Conservation (phyloP, 2,329 filamentous ascomycete species). For the Xylaria sp. region DNA sequence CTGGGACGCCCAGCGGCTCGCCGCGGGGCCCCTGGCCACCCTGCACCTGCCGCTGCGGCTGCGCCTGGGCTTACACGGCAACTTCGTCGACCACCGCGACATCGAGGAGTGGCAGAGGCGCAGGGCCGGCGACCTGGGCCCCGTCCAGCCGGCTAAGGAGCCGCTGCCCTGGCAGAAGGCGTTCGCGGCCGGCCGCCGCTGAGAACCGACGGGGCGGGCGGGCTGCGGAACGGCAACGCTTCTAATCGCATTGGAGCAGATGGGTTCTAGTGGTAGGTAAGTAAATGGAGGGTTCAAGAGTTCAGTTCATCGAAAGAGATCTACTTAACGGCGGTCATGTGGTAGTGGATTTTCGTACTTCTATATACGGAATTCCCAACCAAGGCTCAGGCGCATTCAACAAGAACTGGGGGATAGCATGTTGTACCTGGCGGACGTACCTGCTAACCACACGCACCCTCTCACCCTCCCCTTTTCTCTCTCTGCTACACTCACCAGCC, state of each 20-base stretch:
- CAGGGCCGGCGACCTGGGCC: slow-evolving; percentile 44
- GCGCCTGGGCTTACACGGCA: slow-evolving; percentile 47
- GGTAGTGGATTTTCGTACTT: too few relatives aligned
- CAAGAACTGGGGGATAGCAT: too few relatives aligned
- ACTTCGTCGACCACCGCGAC: slow-evolving; percentile 46
- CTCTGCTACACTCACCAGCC: too few relatives aligned
- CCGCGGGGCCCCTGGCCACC: slow-evolving; percentile 43
- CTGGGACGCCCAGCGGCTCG: slow-evolving; percentile 45
- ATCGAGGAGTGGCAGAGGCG: slow-evolving; percentile 47
- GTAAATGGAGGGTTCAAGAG: too few relatives aligned
- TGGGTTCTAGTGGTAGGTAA: slow-evolving; percentile 8
- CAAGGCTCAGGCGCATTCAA: too few relatives aligned
- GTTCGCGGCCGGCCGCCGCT: slow-evolving; percentile 10
- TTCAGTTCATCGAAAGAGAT: too few relatives aligned
- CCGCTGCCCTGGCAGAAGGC: slow-evolving; percentile 44
- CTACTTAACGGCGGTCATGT: too few relatives aligned
- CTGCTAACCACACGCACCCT: too few relatives aligned
- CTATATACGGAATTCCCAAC: too few relatives aligned
- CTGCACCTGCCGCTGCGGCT: slow-evolving; percentile 46
- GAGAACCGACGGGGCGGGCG: slow-evolving; percentile 6
- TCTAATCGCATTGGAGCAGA: slow-evolving; percentile 11
- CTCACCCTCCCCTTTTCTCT: too few relatives aligned
- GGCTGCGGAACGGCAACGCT: slow-evolving; percentile 15
- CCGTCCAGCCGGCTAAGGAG: slow-evolving; percentile 40
- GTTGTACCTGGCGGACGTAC: too few relatives aligned